Evolutionary conservation across 495 filamentous ascomycete genomes (phyloP).

Genomic region (Parachaetomium inaequale): DNA sequence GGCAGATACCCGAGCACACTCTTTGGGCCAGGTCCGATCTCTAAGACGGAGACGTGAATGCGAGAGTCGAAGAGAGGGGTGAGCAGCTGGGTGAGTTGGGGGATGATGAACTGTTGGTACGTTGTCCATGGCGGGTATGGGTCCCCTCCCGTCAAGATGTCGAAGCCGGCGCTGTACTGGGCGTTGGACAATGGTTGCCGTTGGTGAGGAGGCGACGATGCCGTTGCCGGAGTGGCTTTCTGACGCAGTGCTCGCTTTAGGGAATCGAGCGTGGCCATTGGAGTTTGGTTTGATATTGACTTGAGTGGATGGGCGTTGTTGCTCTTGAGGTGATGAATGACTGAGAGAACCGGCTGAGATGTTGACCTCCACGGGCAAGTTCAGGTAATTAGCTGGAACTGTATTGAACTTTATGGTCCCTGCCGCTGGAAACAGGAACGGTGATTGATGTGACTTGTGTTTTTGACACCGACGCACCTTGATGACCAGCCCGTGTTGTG

Average conservation of each 20-base stretch:
- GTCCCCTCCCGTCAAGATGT: constrained; percentile 45
- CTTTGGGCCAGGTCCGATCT: constrained; percentile 59
- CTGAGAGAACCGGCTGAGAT: background rate
- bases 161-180: constrained; percentile 54
- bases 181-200: constrained; percentile 49
- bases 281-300: background rate
- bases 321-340: background rate
- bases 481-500: too few species aligned
- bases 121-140: constrained; percentile 43
- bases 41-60: constrained; percentile 50
- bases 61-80: constrained; percentile 47
- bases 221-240: constrained; percentile 31
- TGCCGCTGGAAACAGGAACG: too few species aligned
- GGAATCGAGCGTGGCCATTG: constrained; percentile 51
- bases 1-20: constrained; percentile 55
- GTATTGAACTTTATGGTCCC: too few species aligned
- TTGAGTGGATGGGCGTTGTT: background rate
- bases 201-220: constrained; percentile 31
- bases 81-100: constrained; percentile 52
- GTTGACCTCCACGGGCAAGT: too few species aligned
- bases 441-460: too few species aligned
- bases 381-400: too few species aligned
- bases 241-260: constrained; percentile 51
- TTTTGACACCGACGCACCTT: too few species aligned
- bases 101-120: constrained; percentile 58